Evolutionary conservation across 78 protist species (phyloP).

Genomic region (Cavenderia fasciculata): DNA sequence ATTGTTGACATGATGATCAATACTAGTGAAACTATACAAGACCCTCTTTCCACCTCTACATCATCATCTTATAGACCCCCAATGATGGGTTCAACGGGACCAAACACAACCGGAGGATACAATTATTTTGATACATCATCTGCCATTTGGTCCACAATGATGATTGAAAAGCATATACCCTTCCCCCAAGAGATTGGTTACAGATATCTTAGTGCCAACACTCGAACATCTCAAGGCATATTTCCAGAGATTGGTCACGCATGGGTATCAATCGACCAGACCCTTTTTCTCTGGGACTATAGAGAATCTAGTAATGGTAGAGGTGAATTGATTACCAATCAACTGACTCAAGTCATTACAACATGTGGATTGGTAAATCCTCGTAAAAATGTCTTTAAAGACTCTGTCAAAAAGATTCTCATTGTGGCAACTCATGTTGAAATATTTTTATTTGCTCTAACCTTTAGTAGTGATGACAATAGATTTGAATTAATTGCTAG

Average conservation of each 20-base stretch:
- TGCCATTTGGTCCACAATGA: constrained; percentile 10
- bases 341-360: constrained; percentile 40
- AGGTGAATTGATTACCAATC: constrained; percentile 16
- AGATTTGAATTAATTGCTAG: constrained; percentile 34
- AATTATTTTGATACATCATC: constrained; percentile 5
- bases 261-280: constrained; percentile 66
- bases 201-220: constrained; percentile 2
- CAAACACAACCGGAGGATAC: constrained; percentile 12
- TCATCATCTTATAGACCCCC: background rate
- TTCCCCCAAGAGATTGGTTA: constrained; percentile 51
- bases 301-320: too few relatives aligned
- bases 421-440: constrained; percentile 51
- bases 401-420: constrained; percentile 23
- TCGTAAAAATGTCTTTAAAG: constrained; percentile 25
- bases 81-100: background rate
- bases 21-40: background rate
- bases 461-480: background rate
- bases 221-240: constrained; percentile 19
- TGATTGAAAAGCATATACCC: constrained; percentile 14
- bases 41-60: background rate
- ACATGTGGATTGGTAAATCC: constrained; percentile 29
- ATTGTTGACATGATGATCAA: background rate
- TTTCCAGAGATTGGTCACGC: constrained; percentile 66
- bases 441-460: constrained; percentile 36
- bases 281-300: constrained; percentile 72